These are phyloP conservation scores for Fragaria nilgerrensis DNA, from an alignment of 306 rosid genomes.

Conservation along the genomic window DNA sequence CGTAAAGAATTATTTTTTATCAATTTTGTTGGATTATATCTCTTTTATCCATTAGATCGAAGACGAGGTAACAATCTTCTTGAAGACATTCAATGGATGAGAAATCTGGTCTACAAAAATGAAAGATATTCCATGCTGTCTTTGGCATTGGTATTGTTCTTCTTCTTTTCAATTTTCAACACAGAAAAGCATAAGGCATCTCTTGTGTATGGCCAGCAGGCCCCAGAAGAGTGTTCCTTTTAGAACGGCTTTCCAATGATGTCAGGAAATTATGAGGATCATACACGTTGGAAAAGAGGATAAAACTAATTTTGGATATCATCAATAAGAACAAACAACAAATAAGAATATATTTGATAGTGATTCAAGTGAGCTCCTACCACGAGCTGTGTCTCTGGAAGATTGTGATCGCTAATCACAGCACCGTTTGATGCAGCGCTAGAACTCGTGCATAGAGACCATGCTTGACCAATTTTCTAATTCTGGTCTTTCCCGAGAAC, in stretches of 20 bases:
- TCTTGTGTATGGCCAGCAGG: not conserved
- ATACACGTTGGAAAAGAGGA: constrained; percentile 3
- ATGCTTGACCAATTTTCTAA: not conserved
- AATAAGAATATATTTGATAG: not conserved
- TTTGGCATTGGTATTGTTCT: not conserved
- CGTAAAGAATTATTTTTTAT: not conserved
- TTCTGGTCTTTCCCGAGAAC: not conserved
- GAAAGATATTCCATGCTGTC: not conserved
- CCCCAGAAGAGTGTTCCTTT: not conserved
- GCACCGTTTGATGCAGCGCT: constrained; percentile 31
- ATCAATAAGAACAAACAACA: not conserved
- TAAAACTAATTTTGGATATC: not conserved
- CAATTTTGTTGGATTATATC: not conserved
- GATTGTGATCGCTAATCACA: constrained; percentile 39
- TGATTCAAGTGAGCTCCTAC: constrained; percentile 8
- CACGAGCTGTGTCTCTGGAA: constrained; percentile 19
- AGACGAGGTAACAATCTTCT: constrained; percentile 8
- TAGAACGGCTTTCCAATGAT: not conserved
- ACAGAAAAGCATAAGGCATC: not conserved
- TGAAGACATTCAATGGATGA: not conserved
- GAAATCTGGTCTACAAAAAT: not conserved
- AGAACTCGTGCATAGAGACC: constrained; percentile 17
- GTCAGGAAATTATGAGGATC: constrained; percentile 11
- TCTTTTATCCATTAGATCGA: not conserved
- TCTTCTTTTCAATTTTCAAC: too few relatives aligned